These are phyloP conservation scores for Ophiocordyceps robertsii DNA, from an alignment of 2,329 filamentous ascomycete species.

Conservation along the genomic window DNA sequence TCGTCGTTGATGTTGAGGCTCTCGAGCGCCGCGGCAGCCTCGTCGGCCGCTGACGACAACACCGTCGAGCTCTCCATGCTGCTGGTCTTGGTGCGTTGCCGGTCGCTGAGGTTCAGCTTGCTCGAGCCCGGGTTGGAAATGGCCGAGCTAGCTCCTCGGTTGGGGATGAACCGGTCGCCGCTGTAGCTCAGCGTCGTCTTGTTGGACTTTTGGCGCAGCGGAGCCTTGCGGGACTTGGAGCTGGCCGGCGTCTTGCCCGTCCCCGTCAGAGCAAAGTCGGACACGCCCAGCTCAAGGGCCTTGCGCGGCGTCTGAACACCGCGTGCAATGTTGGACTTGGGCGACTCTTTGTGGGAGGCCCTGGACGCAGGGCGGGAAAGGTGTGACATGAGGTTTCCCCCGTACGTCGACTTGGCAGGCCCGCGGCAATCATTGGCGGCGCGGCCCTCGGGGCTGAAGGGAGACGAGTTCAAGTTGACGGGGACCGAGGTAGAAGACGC, in stretches of 20 bases:
- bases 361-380: conserved; percentile 58
- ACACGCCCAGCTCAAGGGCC: conserved; percentile 75
- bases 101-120: conserved; percentile 64
- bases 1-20: conserved; percentile 62
- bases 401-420: conserved; percentile 61
- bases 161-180: conserved; percentile 92
- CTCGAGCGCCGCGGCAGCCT: conserved; percentile 67
- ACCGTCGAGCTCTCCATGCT: conserved; percentile 58
- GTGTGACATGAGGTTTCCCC: conserved; percentile 65
- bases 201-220: conserved; percentile 41
- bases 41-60: conserved; percentile 67
- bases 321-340: conserved; percentile 90
- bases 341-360: conserved; percentile 65
- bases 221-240: conserved; percentile 41
- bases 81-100: conserved; percentile 60
- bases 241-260: conserved; percentile 59
- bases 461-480: conserved; percentile 50
- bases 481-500: conserved; percentile 37
- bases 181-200: conserved; percentile 74
- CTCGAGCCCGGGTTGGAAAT: conserved; percentile 68
- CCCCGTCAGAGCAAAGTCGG: conserved; percentile 81
- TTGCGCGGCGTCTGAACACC: conserved; percentile 64
- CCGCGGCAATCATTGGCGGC: conserved; percentile 35
- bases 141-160: conserved; percentile 78
- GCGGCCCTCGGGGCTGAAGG: conserved; percentile 59